Conservation (phyloP, 202 grass and related monocot genomes). For the Setaria viridis region DNA sequence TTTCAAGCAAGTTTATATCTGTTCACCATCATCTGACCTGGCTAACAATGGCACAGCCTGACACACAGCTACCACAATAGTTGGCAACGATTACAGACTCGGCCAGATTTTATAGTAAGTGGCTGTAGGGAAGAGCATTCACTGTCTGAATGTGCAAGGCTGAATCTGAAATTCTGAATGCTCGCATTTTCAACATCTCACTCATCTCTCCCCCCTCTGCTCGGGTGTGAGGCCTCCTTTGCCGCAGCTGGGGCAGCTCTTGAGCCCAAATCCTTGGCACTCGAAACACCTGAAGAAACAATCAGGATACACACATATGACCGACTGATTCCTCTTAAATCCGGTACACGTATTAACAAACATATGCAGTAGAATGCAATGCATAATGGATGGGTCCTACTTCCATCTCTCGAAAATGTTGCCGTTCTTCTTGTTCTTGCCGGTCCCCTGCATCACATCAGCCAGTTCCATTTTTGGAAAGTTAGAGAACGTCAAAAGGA, state of each 20-base stretch:
- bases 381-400: slow-evolving; percentile 25
- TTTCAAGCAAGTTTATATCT: neutral
- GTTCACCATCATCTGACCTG: neutral
- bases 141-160: neutral
- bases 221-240: slow-evolving; percentile 85
- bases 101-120: no score
- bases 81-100: no score
- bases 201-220: slow-evolving; percentile 84
- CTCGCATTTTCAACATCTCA: no score
- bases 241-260: slow-evolving; percentile 80
- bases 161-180: neutral
- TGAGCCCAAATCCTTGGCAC: slow-evolving; percentile 92
- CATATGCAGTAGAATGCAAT: neutral
- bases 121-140: neutral
- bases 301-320: neutral
- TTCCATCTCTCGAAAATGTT: slow-evolving; percentile 99
- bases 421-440: slow-evolving; percentile 97
- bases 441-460: slow-evolving; percentile 66
- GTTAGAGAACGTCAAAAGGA: neutral
- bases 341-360: neutral
- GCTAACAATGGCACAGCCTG: neutral
- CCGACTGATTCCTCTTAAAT: neutral
- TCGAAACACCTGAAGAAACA: slow-evolving; percentile 70
- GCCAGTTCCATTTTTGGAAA: neutral
- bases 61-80: neutral